Conservation (phyloP, 2,329 filamentous ascomycete genomes). For the Talaromyces sp. region DNA sequence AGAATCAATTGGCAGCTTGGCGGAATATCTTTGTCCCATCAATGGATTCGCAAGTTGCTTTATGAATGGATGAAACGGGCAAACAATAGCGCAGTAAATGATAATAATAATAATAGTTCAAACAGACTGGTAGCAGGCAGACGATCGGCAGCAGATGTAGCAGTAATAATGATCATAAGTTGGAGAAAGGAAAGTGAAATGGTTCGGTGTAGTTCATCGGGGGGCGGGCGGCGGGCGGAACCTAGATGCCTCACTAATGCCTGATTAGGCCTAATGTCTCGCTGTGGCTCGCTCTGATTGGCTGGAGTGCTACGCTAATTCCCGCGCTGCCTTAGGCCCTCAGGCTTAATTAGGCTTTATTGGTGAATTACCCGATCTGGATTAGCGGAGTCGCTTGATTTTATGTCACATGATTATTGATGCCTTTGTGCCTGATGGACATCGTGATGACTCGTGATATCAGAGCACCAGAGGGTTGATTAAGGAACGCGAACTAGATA, state of each 20-base stretch:
- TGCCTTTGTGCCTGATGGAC: background rate
- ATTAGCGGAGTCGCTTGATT: background rate
- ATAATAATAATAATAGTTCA: background rate
- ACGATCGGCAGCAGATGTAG: background rate
- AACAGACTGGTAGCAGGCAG: background rate
- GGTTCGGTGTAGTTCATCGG: background rate
- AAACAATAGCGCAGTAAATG: background rate
- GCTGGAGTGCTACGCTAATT: background rate
- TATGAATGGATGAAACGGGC: background rate
- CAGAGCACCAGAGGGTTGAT: constrained; percentile 26
- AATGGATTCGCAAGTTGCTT: background rate
- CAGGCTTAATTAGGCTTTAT: background rate
- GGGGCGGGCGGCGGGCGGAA: background rate
- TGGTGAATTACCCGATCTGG: background rate
- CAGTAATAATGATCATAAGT: background rate
- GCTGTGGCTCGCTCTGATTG: background rate
- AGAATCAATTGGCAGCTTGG: background rate
- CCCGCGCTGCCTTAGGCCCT: background rate
- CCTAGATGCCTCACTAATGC: background rate
- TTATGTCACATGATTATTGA: too few species aligned
- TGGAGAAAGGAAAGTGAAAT: background rate
- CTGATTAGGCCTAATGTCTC: background rate
- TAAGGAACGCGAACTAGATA: constrained; percentile 21
- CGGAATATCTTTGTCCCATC: background rate
- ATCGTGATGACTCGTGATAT: too few species aligned